Percentiles rank a stretch among this genome's conserved stretches.
These are phyloP conservation scores for Morella rubra DNA, from an alignment of 306 rosid species.

Conservation along the genomic window DNA sequence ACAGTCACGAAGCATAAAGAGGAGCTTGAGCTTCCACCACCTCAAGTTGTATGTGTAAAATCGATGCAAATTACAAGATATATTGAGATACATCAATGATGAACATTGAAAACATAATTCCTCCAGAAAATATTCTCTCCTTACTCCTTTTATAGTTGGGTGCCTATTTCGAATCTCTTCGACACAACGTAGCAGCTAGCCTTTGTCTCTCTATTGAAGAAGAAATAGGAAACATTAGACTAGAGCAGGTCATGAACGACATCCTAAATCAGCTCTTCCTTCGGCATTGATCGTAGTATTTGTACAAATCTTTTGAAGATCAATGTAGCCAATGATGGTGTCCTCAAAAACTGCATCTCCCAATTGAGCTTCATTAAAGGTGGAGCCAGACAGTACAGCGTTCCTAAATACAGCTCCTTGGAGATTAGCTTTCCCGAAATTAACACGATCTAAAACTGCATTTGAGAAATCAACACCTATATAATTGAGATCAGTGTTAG, in stretches of 20 bases:
- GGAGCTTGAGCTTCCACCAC: constrained; percentile 6
- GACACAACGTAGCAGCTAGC: constrained; percentile 15
- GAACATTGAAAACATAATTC: no score
- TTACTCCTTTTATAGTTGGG: background rate
- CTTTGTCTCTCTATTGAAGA: background rate
- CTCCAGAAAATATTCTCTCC: no score
- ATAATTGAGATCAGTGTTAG: constrained; percentile 14
- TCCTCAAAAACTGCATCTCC: constrained; percentile 81
- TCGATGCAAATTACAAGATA: constrained; percentile 9
- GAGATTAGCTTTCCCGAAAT: constrained; percentile 85
- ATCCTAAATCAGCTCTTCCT: constrained; percentile 74
- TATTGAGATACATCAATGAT: constrained; percentile 15
- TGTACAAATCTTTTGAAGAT: constrained; percentile 85
- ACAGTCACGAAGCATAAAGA: background rate
- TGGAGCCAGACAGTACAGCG: constrained; percentile 83
- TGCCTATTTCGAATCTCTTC: constrained; percentile 25
- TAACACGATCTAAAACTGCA: constrained; percentile 88
- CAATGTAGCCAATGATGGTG: constrained; percentile 89
- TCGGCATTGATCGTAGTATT: constrained; percentile 58
- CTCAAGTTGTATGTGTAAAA: constrained; percentile 26
- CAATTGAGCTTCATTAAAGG: constrained; percentile 72
- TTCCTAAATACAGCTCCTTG: constrained; percentile 82
- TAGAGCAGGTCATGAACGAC: constrained; percentile 46
- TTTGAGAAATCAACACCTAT: constrained; percentile 88
- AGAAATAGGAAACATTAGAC: constrained; percentile 1